A percentile compares a stretch with the other conserved stretches of the same genome.
Conservation (phyloP, 306 rosid species). For the Malus asiatica region DNA sequence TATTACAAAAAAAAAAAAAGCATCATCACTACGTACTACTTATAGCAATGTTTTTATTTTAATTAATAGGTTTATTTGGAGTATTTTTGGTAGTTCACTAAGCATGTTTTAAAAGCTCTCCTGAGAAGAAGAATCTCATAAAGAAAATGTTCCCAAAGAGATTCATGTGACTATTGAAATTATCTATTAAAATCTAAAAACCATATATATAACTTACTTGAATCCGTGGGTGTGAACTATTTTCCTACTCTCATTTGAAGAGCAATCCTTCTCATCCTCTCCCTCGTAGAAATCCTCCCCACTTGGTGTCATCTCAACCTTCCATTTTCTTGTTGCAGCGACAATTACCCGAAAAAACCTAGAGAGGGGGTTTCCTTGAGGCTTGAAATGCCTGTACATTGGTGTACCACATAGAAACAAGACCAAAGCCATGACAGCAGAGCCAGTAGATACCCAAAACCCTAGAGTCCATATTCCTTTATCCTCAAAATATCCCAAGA, state of each 20-base stretch:
- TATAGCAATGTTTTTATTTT: background rate
- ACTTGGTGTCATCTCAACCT: conserved; percentile 19
- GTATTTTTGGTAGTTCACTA: background rate
- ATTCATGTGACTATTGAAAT: background rate
- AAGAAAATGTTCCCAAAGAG: background rate
- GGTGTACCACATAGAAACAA: conserved; percentile 71
- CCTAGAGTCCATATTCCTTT: conserved; percentile 64
- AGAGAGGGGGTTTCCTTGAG: conserved; percentile 67
- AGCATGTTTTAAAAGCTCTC: background rate
- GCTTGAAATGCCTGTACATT: conserved; percentile 54
- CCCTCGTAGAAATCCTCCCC: conserved; percentile 38
- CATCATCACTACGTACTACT: background rate
- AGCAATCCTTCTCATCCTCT: conserved; percentile 17
- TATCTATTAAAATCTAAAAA: background rate
- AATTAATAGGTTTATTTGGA: background rate
- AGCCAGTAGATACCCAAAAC: conserved; percentile 77
- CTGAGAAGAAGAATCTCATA: background rate
- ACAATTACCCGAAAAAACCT: conserved; percentile 56
- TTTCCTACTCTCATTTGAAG: conserved; percentile 34
- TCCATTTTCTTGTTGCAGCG: conserved; percentile 63
- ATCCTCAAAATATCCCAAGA: conserved; percentile 71
- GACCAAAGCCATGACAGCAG: conserved; percentile 48
- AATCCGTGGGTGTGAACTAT: conserved; percentile 63
- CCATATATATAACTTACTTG: conserved; percentile 31
- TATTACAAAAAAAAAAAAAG: background rate